Base-by-base conservation (phyloP, 495 filamentous ascomycete species). In the Tricharina praecox region DNA sequence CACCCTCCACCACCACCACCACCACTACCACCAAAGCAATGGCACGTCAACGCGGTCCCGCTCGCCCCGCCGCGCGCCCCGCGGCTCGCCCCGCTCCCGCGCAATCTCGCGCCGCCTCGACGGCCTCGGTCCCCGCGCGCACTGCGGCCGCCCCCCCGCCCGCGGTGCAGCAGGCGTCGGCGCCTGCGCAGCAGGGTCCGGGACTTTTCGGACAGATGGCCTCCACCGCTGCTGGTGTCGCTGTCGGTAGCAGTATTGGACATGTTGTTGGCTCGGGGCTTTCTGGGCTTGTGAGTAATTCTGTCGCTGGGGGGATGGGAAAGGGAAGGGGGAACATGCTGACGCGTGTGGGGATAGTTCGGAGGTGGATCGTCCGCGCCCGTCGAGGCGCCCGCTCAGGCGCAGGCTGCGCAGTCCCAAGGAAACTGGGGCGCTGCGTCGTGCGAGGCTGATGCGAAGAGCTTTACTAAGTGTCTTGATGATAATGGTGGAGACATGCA, bases 391-490 rank as follows among this genome's bases (percentile, higher is more conserved):
- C 64, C 66, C 28, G 54, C 61, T 15, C 62, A 68, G 56, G 49
- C 63, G 53, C 47, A 63, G 44, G 50, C 63, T 39, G 61, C 66
- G 52, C 59, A 56, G 48, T 56, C 64, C 39, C 68, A 64, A 62
- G 66, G 70, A 23, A 59, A 48, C 50, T 38, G 45, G 8, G 55
- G 53, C 60, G 53, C 66, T 62, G 11, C 69, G 19, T 57, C 79
- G 68, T 97, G 90, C 67, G 74, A 77, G 47, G 72, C 68, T 11
- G 86, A 92, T 55, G 79, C 85, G 23, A 77, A 76, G 64, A 72
- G 72, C 66, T 94, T 97, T 75, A 85, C 85, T 52, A 77, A 79
- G 67, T 97, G 90, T 74, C 76, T 97, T 76, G 85, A 95, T 61
- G 79, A 97, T 56, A 80, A 97, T 64, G 65, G 76, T 58, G 92